These are phyloP conservation scores for Amaranthus tricolor DNA, from an alignment of 179 eudicot species.

Conservation along the genomic window DNA sequence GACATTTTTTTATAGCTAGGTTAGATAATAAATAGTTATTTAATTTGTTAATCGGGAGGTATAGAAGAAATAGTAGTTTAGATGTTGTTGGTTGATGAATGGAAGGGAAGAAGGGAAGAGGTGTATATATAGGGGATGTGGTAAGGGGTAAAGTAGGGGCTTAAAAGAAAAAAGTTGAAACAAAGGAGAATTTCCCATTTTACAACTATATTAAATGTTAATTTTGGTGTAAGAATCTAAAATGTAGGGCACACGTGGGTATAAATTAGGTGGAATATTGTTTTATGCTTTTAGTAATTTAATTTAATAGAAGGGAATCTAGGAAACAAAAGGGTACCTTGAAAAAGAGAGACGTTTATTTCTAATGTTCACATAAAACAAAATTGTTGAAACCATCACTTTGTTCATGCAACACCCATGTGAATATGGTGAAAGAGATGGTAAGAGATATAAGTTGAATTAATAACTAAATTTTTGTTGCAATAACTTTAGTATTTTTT, in stretches of 20 bases:
- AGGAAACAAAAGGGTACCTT: conserved; percentile 14
- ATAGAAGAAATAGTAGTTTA: neutral
- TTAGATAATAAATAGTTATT: neutral
- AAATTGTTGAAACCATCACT: conserved; percentile 18
- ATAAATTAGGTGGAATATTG: conserved; percentile 20
- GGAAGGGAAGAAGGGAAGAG: conserved; percentile 10
- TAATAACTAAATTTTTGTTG: conserved; percentile 10
- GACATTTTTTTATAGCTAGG: neutral
- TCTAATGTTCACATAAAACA: neutral
- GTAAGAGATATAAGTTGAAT: conserved; percentile 1
- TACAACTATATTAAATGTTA: conserved; percentile 3
- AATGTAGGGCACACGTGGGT: conserved; percentile 35
- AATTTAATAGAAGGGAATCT: conserved; percentile 24
- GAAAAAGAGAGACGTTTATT: neutral
- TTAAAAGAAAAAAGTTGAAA: neutral
- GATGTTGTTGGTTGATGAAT: conserved; percentile 18
- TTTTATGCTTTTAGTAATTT: conserved; percentile 5
- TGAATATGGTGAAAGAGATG: conserved; percentile 28
- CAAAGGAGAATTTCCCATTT: conserved; percentile 25
- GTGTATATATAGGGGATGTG: neutral
- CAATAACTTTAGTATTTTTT: conserved; percentile 9
- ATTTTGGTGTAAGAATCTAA: conserved; percentile 29
- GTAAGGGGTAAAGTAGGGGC: neutral
- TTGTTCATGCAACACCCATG: conserved; percentile 32
- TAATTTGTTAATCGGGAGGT: neutral